Percentiles rank a stretch among this genome's conserved stretches.
phyloP scores from a whole-genome alignment of 495 filamentous ascomycete species.

The Penicillium silybi region DNA sequence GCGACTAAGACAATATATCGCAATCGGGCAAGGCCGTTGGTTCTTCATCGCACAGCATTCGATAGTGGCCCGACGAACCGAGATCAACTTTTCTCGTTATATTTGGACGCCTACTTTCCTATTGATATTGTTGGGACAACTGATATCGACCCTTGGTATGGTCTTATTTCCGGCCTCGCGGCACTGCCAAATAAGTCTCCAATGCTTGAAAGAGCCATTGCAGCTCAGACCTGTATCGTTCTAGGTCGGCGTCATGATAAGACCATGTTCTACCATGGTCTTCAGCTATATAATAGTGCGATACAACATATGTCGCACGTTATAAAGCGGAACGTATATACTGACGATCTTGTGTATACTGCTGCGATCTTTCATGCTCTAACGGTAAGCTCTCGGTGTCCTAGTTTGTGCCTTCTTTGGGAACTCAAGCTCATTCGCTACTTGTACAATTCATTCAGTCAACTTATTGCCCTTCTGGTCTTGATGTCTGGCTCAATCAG shows the following conservation, averaged over 20 bases:
- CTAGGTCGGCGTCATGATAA: background rate
- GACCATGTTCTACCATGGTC: slow-evolving; percentile 1
- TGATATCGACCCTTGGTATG: background rate
- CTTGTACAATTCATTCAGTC: background rate
- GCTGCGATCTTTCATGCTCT: slow-evolving; percentile 1
- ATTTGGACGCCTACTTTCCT: slow-evolving; percentile 5
- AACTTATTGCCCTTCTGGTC: background rate
- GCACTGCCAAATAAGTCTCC: slow-evolving; percentile 1
- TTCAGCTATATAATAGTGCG: slow-evolving; percentile 9
- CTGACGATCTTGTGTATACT: slow-evolving; percentile 6
- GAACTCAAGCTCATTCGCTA: too few species aligned
- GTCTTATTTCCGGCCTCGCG: background rate
- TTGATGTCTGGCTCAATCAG: slow-evolving; percentile 4
- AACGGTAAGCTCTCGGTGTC: background rate
- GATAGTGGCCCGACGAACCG: background rate
- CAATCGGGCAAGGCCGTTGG: too few species aligned
- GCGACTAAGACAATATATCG: too few species aligned
- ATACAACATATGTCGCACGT: slow-evolving; percentile 1
- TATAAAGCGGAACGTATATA: slow-evolving; percentile 1
- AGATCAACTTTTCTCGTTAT: background rate
- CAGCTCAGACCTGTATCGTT: slow-evolving; percentile 3
- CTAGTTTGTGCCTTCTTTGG: background rate
- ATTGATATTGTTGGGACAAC: background rate
- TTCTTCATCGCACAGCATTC: too few species aligned
- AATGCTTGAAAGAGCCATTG: slow-evolving; percentile 7